Base-by-base conservation (phyloP, 805 yeast species). In the Candida argentea region DNA sequence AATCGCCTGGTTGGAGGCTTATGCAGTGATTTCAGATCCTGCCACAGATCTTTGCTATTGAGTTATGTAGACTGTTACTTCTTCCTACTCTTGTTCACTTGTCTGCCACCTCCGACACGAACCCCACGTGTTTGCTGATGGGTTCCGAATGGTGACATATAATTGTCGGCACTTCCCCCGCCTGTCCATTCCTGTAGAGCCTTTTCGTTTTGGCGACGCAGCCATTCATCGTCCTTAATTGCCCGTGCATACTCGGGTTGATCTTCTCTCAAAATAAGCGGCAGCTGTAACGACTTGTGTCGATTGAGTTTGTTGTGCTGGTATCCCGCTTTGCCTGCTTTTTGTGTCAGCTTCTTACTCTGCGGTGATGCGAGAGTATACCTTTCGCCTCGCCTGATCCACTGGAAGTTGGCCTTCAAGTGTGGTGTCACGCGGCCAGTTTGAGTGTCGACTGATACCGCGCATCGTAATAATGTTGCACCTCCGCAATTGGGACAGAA, bases 401-500 rank as follows among this genome's bases (percentile, higher is more conserved):
- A 91, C 58, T 84, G 87, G 62, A 91, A 86, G 52, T 87, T 87
- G 31, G 75, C 66, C 61, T 89, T 91, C 46, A 91, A 64, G 53
- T 86, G 94, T 11, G 95, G 94, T 13, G 79, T 78, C 18, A 91
- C 59, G 37, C 73, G 73, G 24, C 98, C 99, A 2, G 91, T 73
- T 15, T 57, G 63, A 13, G 83, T 66, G 45, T 81, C 78, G 11
- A 91, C 74, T 10, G 94, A 75, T 2, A 91, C 95, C 0, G 95
- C 85, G 55, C 95, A 86, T 55, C 97, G 70, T 41, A 87, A 51
- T 34, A 91, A 57, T 0, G 98, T 89, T 34, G 78, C 74, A 28
- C 96, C 95, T 35, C 99, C 99, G 66, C 99, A 91, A 29, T 75
- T 70, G 10, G 95, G 82, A 53, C 99, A 91, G 61, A 91, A 91